Evolutionary conservation across 768 basidiomycete genomes (phyloP), one percentile per base, ranked within the genome.

Genomic region (Psilocybe sp.): DNA sequence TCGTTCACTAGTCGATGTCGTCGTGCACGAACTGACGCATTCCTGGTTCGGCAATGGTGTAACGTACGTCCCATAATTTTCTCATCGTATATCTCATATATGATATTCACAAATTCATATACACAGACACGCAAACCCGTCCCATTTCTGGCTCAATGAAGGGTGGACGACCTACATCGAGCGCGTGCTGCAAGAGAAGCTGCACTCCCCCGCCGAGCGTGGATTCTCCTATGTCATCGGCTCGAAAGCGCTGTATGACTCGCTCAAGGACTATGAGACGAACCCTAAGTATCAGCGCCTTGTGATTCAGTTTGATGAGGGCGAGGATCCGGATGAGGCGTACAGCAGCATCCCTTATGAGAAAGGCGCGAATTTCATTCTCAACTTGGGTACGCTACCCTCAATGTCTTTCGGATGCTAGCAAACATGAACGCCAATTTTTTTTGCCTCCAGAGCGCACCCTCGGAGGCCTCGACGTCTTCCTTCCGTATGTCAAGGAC

Each of bases 131-230:
- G 84, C 85, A 0, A 69, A 90, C 54, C 82, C 88, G 0, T 79
- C 81, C 0, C 87, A 90, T 66, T 92, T 91, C 69, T 92, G 89
- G 89, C 80, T 93, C 35, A 93, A 92, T 64, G 89, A 94, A 71
- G 88, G 92, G 20, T 95, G 90, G 87, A 97, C 95, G 31, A 94
- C 90, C 0, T 98, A 94, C 62, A 84, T 90, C 28, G 95, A 98
- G 64, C 84, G 93, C 13, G 68, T 96, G 7, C 71, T 96, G 40
- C 82, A 82, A 42, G 76, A 84, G 54, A 69, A 75, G 40, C 71
- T 93, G 3, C 82, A 91, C 62, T 80, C 87, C 0, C 82, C 88
- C 14, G 83, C 84, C 2, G 81, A 85, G 44, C 84, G 93, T 38
- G 91, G 83, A 14, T 89, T 98, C 61, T 81, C 83, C 7, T 96